phyloP scores from a whole-genome alignment of 805 yeast species.

The Kockiozyma suomiensis region DNA sequence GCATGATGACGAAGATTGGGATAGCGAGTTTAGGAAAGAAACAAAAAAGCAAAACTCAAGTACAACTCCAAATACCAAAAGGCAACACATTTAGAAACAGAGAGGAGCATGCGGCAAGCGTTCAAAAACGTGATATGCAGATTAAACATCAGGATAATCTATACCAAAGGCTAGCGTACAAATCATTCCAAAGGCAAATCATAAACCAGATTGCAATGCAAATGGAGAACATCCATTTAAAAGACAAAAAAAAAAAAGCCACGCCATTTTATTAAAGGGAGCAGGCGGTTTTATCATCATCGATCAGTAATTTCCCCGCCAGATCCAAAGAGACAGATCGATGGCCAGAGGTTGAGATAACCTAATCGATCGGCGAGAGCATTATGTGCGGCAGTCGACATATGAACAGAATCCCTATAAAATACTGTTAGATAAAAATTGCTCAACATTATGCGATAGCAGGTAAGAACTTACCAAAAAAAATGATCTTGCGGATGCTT shows the following conservation, averaged over 20 bases:
- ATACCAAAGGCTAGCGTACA: no score
- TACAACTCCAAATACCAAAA: neutral
- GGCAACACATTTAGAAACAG: neutral
- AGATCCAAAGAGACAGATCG: slow-evolving; percentile 2
- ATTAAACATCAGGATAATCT: no score
- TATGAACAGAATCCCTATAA: slow-evolving; percentile 27
- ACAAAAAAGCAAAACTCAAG: neutral
- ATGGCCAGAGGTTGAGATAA: slow-evolving; percentile 25
- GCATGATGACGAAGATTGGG: neutral
- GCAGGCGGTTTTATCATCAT: no score
- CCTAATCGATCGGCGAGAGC: slow-evolving; percentile 17
- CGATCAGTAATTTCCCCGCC: neutral
- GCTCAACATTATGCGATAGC: neutral
- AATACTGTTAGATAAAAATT: neutral
- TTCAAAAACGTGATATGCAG: no score
- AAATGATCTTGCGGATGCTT: slow-evolving; percentile 12
- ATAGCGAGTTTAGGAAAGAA: neutral
- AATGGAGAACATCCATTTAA: no score
- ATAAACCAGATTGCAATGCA: no score
- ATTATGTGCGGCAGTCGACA: slow-evolving; percentile 30
- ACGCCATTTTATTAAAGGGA: no score
- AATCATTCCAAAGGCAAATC: no score
- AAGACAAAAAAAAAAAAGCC: no score
- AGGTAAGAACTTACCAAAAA: slow-evolving; percentile 20
- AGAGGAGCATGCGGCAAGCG: neutral